Base-by-base conservation (phyloP, 768 basidiomycete species). In the Lyophyllum decastes region DNA sequence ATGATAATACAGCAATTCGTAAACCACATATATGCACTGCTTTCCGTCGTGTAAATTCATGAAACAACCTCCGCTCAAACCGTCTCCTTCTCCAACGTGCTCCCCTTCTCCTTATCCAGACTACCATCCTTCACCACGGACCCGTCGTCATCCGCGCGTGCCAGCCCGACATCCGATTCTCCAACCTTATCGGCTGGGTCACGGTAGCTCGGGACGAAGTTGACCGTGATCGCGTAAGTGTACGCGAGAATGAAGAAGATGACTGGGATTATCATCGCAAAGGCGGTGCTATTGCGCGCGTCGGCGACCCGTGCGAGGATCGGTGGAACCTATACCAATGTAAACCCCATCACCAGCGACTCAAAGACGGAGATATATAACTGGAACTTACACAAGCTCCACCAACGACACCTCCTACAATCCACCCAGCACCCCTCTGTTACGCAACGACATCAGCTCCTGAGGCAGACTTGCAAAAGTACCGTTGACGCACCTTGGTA, bases 201-300 rank as follows among this genome's bases (percentile, higher is more conserved):
- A 24, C 67, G 62, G 55, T 72, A 73, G 4, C 22, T 35, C 4
- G 71, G 70, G 16, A 68, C 62, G 54, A 72, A 73, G 61, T 73
- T 73, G 49, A 71, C 70, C 19, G 64, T 66, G 11, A 71, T 2
- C 16, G 71, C 66, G 38, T 71, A 73, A 2, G 61, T 52, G 43
- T 63, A 66, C 2, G 72, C 66, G 22, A 66, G 62, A 46, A 67
- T 33, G 55, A 69, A 69, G 66, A 72, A 73, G 49, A 68, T 67
- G 17, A 64, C 63, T 2, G 72, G 72, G 16, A 73, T 68, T 25
- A 73, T 63, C 70, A 73, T 70, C n/a, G 68, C 72, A 24, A 70
- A 65, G 16, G 70, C 72, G 17, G 71, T 73, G 38, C 65, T 68
- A 56, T 72, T 68, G 55, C 65, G 69, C 17, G 62, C 45, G 54